Percentiles rank a stretch among this genome's conserved stretches.
Evolutionary conservation across 441 rosid genomes (phyloP).

Genomic region (Theobroma grandiflorum): DNA sequence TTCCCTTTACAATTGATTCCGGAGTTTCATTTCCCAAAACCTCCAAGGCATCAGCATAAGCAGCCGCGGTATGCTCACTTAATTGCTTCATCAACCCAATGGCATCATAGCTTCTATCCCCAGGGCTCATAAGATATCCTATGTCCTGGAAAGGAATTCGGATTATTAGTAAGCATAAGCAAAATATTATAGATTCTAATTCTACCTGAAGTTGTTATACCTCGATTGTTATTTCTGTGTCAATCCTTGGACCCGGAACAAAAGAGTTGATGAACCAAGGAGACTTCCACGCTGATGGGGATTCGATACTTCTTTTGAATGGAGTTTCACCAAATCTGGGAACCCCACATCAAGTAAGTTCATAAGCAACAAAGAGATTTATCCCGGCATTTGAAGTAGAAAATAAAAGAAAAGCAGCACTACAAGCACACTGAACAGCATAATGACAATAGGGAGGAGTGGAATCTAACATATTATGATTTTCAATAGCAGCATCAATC

Average conservation of each 20-base stretch:
- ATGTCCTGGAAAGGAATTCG: conserved; percentile 67
- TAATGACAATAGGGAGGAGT: conserved; percentile 19
- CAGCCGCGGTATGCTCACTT: conserved; percentile 83
- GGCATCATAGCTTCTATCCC: conserved; percentile 92
- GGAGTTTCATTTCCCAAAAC: conserved; percentile 85
- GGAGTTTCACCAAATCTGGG: conserved; percentile 93
- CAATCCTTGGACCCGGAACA: conserved; percentile 80
- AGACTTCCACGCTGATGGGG: conserved; percentile 99
- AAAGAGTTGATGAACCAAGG: conserved; percentile 93
- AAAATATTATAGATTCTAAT: not conserved
- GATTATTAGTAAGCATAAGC: conserved; percentile 12
- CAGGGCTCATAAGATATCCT: conserved; percentile 87
- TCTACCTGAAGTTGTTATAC: conserved; percentile 38
- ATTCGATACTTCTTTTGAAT: conserved; percentile 82
- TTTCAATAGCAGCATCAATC: conserved; percentile 56
- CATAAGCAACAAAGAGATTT: conserved; percentile 3
- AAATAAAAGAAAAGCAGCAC: not conserved
- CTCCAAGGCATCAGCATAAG: conserved; percentile 92
- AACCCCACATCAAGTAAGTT: conserved; percentile 22
- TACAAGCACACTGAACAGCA: not conserved
- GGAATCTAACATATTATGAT: conserved; percentile 66
- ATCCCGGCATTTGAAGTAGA: conserved; percentile 6
- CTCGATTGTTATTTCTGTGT: conserved; percentile 92
- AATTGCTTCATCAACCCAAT: conserved; percentile 91
- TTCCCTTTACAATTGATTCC: conserved; percentile 58